Evolutionary conservation across 176 grass and related monocot species (phyloP), one percentile per base, ranked within the genome.

Genomic region (Chrysopogon serrulatus): DNA sequence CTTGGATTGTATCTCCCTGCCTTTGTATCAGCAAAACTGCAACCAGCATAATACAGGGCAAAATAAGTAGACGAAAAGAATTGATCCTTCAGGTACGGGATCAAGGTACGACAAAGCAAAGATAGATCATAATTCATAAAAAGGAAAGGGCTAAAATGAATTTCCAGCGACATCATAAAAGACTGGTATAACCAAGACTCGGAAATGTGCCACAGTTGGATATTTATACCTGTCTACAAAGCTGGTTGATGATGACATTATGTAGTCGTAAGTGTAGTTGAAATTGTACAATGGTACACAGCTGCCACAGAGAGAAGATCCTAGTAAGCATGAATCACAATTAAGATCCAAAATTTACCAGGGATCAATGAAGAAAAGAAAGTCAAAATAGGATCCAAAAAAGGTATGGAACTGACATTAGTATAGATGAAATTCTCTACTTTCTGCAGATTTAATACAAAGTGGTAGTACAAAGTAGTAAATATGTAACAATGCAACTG

Each of bases 1-100:
- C 81, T 93, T 83, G 96, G 96, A 95, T 99, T 99, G 84, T 99
- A 99, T 69, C 96, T 80, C 31, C 91, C 96, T 19, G 90, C 80
- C 85, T 96, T 99, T 88, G 91, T 92, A 87, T 99, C 93, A 51
- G 96, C 96, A 89, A 99, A 99, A 93, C 96, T 99, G 93, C 31
- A 83, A 79, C 85, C 48, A 88, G 53, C 72, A 94, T 90, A 83
- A 95, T 77, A 87, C 57, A 81, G 37, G 43, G 60, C 49, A 76
- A 76, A 62, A 44, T 83, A 68, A 90, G 24, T 56, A 67, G 24
- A 73, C 47, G 36, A 67, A 47, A 74, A 61, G 65, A 76, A 78
- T 23, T 81, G 88, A 42, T 6, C 48, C 15, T 39, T 79, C 75
- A 65, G 70, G 35, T 35, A 42, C 4, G 62, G 68, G 53, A 39